These are phyloP conservation scores for Vinca major DNA, from an alignment of 305 asterid genomes.

Conservation along the genomic window DNA sequence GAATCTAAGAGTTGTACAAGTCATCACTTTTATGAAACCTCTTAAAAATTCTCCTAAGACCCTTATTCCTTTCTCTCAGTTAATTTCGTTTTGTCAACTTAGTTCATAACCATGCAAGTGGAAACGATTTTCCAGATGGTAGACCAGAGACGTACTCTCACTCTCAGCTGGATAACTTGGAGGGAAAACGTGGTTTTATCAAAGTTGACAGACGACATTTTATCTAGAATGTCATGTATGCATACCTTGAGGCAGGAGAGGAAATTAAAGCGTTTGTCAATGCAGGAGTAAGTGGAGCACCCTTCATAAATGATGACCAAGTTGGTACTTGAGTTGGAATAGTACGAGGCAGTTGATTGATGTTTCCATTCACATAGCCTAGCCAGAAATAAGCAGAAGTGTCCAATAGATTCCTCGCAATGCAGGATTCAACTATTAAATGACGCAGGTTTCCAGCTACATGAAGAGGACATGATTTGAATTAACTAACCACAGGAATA, in stretches of 20 bases:
- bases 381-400: slow-evolving; percentile 92
- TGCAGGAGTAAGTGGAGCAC: slow-evolving; percentile 53
- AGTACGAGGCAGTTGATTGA: slow-evolving; percentile 60
- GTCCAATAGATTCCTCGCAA: slow-evolving; percentile 78
- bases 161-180: background rate
- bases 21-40: background rate
- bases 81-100: background rate
- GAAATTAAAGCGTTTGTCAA: slow-evolving; percentile 73
- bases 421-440: slow-evolving; percentile 85
- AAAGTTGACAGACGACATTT: slow-evolving; percentile 1
- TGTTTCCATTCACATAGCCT: slow-evolving; percentile 57
- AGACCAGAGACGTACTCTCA: background rate
- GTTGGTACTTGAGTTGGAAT: slow-evolving; percentile 65
- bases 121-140: background rate
- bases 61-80: background rate
- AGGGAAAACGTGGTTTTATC: background rate
- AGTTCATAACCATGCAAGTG: background rate
- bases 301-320: slow-evolving; percentile 90
- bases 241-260: slow-evolving; percentile 86
- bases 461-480: slow-evolving; percentile 15
- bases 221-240: slow-evolving; percentile 15
- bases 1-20: background rate
- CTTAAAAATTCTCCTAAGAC: background rate
- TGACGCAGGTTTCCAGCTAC: slow-evolving; percentile 90
- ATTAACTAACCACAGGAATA: background rate